Evolutionary conservation across 2,329 filamentous ascomycete genomes (phyloP).

Genomic region (Anthostomella pinea): DNA sequence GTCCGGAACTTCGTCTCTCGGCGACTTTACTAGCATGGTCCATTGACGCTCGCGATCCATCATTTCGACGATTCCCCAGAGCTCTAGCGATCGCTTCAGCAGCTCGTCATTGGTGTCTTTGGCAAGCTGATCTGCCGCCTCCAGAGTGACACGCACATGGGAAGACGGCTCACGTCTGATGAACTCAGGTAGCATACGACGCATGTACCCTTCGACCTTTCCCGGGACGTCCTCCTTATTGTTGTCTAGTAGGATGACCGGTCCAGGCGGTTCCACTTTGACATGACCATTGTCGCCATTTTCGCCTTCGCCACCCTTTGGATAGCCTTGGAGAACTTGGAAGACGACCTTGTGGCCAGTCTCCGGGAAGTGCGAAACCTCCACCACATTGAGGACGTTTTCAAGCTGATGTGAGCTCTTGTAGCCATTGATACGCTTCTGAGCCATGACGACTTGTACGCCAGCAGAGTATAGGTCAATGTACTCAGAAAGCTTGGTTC

Average conservation of each 20-base stretch:
- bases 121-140: constrained; percentile 46
- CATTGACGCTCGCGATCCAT: constrained; percentile 63
- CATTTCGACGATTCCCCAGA: constrained; percentile 64
- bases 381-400: constrained; percentile 49
- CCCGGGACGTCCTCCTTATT: constrained; percentile 58
- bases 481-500: constrained; percentile 59
- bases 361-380: constrained; percentile 59
- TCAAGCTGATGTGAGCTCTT: constrained; percentile 49
- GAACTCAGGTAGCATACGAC: constrained; percentile 54
- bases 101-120: constrained; percentile 50
- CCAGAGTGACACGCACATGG: constrained; percentile 58
- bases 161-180: constrained; percentile 58
- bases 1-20: constrained; percentile 38
- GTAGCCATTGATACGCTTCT: constrained; percentile 55
- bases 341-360: constrained; percentile 43
- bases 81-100: constrained; percentile 56
- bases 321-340: constrained; percentile 39
- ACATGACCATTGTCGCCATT: constrained; percentile 25
- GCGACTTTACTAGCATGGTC: constrained; percentile 51
- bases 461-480: constrained; percentile 63
- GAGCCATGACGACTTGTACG: constrained; percentile 60
- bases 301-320: constrained; percentile 32
- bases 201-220: constrained; percentile 60
- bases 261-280: constrained; percentile 26
- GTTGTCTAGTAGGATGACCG: constrained; percentile 57